Evolutionary conservation across 805 yeast genomes (phyloP), one percentile per base, ranked within the genome.

Genomic region (Nematodospora valgi): DNA sequence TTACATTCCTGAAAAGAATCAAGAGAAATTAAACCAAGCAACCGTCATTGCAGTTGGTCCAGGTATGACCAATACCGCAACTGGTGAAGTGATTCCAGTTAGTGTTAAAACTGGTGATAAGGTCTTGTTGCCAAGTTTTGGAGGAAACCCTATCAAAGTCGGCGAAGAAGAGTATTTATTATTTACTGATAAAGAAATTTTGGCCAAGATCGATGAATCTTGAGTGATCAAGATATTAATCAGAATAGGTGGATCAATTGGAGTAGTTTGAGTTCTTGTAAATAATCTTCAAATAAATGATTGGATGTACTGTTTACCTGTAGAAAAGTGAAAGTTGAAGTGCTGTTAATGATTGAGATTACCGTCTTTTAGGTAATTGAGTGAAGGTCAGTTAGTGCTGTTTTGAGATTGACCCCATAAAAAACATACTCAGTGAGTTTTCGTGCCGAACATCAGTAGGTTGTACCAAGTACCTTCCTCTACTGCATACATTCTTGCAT

Each of bases 31-130:
- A 57, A 86, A 86, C 73, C 85, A 87, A 66, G 98, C 89, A 43
- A 80, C 81, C 37, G 98, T 91, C 34, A 66, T 91, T 46, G 91
- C 98, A 40, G 87, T 89, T 46, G 98, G 98, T 43, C 98, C 98
- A 37, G 98, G 98, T 49, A 73, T 76, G 58, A 68, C 81, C 40
- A 83, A 84, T 67, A 68, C 75, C 40, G 76, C 80, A 39, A 56
- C 67, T 30, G 98, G 98, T 46, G 71, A 80, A 54, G 61, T 79
- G 46, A 72, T 86, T 38, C 72, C 79, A 35, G 80, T 89, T 41
- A 72, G 81, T 48, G 96, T 93, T 40, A 70, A 78, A 57, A 79
- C 85, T 30, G 98, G 98, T 52, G 98, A 93, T 70, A 80, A 82
- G 53, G 98, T 93, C 31, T 72, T 93, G 71, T 86, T 93, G 57